Evolutionary conservation across 257 asterid species (phyloP).

Genomic region (Solanum bulbocastanum): DNA sequence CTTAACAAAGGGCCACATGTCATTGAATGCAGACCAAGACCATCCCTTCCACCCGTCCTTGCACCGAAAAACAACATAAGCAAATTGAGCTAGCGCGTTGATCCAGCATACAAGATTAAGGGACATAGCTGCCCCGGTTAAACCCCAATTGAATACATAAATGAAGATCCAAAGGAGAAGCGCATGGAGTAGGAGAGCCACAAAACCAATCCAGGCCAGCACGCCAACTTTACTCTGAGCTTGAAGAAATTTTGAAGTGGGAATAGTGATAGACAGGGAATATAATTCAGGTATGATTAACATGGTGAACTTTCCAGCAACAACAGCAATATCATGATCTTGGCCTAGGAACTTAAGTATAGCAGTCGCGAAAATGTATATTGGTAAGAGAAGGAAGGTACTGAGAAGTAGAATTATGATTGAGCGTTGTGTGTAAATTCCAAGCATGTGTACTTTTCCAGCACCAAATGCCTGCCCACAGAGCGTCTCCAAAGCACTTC

Average conservation of each 20-base stretch:
- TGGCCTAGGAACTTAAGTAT: conserved; percentile 63
- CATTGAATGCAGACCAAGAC: conserved; percentile 47
- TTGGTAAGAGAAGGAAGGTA: conserved; percentile 39
- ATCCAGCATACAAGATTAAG: conserved; percentile 46
- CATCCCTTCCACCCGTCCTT: conserved; percentile 89
- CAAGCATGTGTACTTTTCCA: conserved; percentile 69
- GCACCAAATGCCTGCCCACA: conserved; percentile 92
- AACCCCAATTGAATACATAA: conserved; percentile 43
- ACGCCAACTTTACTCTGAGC: conserved; percentile 72
- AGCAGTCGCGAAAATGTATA: conserved; percentile 63
- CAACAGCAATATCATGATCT: conserved; percentile 37
- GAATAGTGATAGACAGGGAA: conserved; percentile 48
- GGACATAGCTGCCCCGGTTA: conserved; percentile 55
- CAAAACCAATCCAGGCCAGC: conserved; percentile 47
- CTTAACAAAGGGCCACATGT: conserved; percentile 69
- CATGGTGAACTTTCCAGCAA: conserved; percentile 50
- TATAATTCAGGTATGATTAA: conserved; percentile 53
- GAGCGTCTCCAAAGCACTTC: conserved; percentile 87
- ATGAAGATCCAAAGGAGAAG: conserved; percentile 54
- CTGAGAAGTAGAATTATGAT: conserved; percentile 41
- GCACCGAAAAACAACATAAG: conserved; percentile 67
- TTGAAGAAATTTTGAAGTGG: conserved; percentile 67
- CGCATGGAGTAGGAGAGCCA: conserved; percentile 30
- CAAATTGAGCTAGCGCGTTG: conserved; percentile 38
- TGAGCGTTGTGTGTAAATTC: conserved; percentile 75